phyloP scores from a whole-genome alignment of 2,329 filamentous ascomycete species.

The Thielaviopsis musarum region DNA sequence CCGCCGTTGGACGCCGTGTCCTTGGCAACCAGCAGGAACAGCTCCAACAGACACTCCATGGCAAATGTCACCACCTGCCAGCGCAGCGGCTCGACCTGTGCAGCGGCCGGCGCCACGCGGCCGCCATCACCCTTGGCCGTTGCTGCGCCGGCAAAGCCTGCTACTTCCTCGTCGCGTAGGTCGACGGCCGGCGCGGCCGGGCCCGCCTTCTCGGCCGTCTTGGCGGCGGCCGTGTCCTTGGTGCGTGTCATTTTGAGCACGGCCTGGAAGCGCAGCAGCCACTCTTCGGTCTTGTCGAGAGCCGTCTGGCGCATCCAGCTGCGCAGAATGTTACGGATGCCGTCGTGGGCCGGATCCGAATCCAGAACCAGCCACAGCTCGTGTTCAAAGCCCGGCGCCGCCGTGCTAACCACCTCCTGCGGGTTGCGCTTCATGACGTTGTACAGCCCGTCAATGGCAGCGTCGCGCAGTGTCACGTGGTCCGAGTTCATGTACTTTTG shows the following conservation, averaged over 20 bases:
- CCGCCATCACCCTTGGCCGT: conserved; percentile 14
- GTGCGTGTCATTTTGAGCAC: conserved; percentile 67
- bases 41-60: conserved; percentile 72
- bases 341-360: conserved; percentile 53
- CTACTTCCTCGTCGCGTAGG: conserved; percentile 87
- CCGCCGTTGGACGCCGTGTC: conserved; percentile 56
- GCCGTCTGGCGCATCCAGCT: conserved; percentile 92
- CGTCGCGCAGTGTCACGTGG: conserved; percentile 53
- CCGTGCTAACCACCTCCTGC: conserved; percentile 60
- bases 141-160: conserved; percentile 67
- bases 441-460: conserved; percentile 74
- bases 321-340: conserved; percentile 70
- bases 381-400: conserved; percentile 67
- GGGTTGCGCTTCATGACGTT: conserved; percentile 91
- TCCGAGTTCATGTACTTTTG: conserved; percentile 61
- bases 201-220: conserved; percentile 16
- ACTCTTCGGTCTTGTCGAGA: conserved; percentile 59
- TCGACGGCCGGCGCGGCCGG: conserved; percentile 42
- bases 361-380: conserved; percentile 85
- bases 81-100: conserved; percentile 46
- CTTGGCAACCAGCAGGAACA: conserved; percentile 63
- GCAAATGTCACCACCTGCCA: conserved; percentile 96
- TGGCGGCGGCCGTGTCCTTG: not conserved
- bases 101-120: conserved; percentile 50
- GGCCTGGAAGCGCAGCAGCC: conserved; percentile 77